A percentile compares a stretch with the other conserved stretches of the same genome.
Conservation (phyloP, 2,329 filamentous ascomycete species). For the Colletotrichum tamarilloi region DNA sequence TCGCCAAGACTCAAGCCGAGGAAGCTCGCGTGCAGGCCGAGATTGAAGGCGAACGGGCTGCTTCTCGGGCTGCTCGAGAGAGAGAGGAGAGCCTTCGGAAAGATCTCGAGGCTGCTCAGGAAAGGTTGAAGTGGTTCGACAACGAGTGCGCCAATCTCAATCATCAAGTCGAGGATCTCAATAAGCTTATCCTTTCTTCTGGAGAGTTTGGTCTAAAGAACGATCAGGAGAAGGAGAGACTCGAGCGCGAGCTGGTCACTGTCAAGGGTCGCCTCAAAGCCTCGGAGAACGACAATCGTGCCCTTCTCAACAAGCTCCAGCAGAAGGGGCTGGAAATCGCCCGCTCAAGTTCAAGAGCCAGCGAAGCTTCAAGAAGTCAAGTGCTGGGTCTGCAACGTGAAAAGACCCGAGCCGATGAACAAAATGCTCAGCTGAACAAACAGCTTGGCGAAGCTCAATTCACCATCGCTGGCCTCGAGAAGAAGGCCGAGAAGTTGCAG, state of each 20-base stretch:
- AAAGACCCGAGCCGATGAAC: constrained; percentile 84
- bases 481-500: constrained; percentile 92
- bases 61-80: constrained; percentile 82
- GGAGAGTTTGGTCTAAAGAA: constrained; percentile 90
- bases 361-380: constrained; percentile 83
- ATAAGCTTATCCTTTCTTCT: constrained; percentile 87
- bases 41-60: constrained; percentile 80
- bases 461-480: constrained; percentile 85
- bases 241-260: constrained; percentile 91
- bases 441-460: constrained; percentile 89
- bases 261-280: constrained; percentile 89
- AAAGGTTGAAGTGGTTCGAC: constrained; percentile 82
- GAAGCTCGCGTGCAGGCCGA: constrained; percentile 88
- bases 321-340: constrained; percentile 98
- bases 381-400: constrained; percentile 82
- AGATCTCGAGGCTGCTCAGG: constrained; percentile 83
- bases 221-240: constrained; percentile 92
- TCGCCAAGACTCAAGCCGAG: constrained; percentile 86
- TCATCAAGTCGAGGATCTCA: constrained; percentile 84
- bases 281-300: constrained; percentile 95
- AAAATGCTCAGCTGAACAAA: constrained; percentile 81
- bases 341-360: constrained; percentile 85
- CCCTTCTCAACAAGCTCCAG: constrained; percentile 95
- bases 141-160: constrained; percentile 81
- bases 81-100: constrained; percentile 80